Base-by-base conservation (phyloP, 1,139 yeast species). In the Taphrina confusa region DNA sequence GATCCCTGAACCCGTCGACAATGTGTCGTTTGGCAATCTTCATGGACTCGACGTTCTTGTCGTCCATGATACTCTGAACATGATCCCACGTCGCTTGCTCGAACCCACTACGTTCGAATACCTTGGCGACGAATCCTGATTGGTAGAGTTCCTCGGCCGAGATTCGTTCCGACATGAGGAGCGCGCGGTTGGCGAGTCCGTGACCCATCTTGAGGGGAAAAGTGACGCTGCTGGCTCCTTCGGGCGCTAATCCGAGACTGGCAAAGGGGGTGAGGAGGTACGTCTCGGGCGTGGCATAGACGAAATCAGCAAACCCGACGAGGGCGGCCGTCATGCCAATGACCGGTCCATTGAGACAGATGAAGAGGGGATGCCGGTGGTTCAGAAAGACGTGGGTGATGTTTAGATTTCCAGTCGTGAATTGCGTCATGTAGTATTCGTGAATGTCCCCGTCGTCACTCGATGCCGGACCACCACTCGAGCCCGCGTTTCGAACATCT, bases 281-380 rank as follows among this genome's bases (percentile, higher is more conserved):
- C 57, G 85, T 80, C 62, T 82, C 76, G 61, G 81, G 83, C 65
- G 84, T 82, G 22, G 85, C 86, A 68, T 87, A 87, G 31, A 89
- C 78, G 66, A 89, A 78, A 72, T 89, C 97, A 71, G 88, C 83
- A 63, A 86, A 76, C 23, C 86, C 81, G 28, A 88, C 84, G 58
- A 89, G 73, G 0, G 91, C 90, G 2, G 94, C 83, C 45, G 84
- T 76, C 64, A 89, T 78, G 0, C 97, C 97, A 65, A 89, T 81
- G 11, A 83, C 95, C 0, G 96, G 96, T 0, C 97, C 96, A 68
- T 89, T 89, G 63, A 89, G 76, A 11, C 92, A 91, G 39, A 83
- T 82, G 25, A 84, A 84, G 57, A 89, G 75, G 3, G 88, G 78
- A 72, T 89, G 90, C 22, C 79, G 75, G 71, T 89, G 96, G 68